A percentile compares a stretch with the other conserved stretches of the same genome.
These are phyloP conservation scores for Yarrowia porcina DNA, from an alignment of 805 yeast species.

Conservation along the genomic window DNA sequence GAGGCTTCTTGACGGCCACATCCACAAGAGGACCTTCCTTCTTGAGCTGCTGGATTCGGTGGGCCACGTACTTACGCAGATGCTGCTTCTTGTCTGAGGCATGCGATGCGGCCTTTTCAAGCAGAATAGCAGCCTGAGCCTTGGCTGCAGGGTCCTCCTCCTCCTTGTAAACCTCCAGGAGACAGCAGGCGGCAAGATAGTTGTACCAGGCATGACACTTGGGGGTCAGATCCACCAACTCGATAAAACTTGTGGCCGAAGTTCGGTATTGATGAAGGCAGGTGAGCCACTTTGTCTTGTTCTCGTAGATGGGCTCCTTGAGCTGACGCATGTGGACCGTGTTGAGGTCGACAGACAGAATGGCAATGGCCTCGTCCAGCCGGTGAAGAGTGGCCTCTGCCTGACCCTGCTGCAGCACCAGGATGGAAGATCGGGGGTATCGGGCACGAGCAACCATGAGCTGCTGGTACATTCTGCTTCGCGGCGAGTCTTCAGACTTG, in stretches of 20 bases:
- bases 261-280: conserved; percentile 72
- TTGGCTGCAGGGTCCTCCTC: conserved; percentile 11
- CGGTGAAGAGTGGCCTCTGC: conserved; percentile 67
- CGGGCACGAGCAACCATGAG: conserved; percentile 62
- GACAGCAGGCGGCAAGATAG: conserved; percentile 83
- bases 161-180: conserved; percentile 70
- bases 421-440: conserved; percentile 83
- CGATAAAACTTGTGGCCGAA: conserved; percentile 71
- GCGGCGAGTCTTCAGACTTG: conserved; percentile 17
- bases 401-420: conserved; percentile 87
- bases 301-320: conserved; percentile 80
- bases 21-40: conserved; percentile 38
- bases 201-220: conserved; percentile 90
- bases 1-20: conserved; percentile 80
- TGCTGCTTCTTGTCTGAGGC: conserved; percentile 20
- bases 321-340: conserved; percentile 82
- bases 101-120: conserved; percentile 8
- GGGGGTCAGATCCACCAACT: conserved; percentile 66
- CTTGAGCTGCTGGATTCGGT: conserved; percentile 1
- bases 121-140: not conserved
- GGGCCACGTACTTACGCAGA: conserved; percentile 7
- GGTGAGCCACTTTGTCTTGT: conserved; percentile 71
- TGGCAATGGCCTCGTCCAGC: conserved; percentile 58
- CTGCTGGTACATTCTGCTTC: conserved; percentile 33
- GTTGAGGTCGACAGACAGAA: conserved; percentile 51